Conservation (phyloP, 768 basidiomycete species). For the Termitomyces eurrhizus region DNA sequence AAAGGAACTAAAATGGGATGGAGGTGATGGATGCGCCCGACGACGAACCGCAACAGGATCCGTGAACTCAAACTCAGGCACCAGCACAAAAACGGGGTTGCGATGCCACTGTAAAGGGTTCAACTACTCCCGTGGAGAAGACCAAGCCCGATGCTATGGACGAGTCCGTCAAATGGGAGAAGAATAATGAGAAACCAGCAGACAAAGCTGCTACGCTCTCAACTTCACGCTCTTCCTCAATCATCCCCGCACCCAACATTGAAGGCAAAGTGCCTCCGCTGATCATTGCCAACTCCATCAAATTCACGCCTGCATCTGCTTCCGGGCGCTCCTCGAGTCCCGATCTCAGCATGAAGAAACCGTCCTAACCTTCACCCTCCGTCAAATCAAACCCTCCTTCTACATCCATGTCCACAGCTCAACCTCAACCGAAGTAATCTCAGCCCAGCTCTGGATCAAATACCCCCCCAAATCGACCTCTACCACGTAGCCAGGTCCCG, state of each 20-base stretch:
- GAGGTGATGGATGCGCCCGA: slow-evolving; percentile 82
- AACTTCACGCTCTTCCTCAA: slow-evolving; percentile 6
- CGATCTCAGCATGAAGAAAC: background rate
- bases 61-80: background rate
- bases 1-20: slow-evolving; percentile 54
- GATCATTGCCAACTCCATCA: background rate
- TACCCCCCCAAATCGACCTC: slow-evolving; percentile 7
- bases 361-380: slow-evolving; percentile 2
- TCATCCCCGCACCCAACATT: background rate
- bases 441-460: background rate
- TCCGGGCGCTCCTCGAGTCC: slow-evolving; percentile 19
- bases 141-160: background rate
- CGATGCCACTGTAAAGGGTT: background rate
- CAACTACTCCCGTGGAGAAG: background rate
- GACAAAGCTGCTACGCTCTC: background rate
- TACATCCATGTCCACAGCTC: background rate
- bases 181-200: background rate
- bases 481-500: slow-evolving; percentile 57
- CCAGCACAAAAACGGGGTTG: background rate
- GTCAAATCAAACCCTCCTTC: background rate
- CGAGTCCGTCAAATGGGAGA: background rate
- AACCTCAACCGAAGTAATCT: background rate
- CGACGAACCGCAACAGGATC: slow-evolving; percentile 23
- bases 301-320: slow-evolving; percentile 70
- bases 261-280: slow-evolving; percentile 25